A percentile compares a stretch with the other conserved stretches of the same genome.
These are phyloP conservation scores for Moesziomyces aphidis DNA, from an alignment of 1,284 basidiomycete genomes.

Conservation along the genomic window DNA sequence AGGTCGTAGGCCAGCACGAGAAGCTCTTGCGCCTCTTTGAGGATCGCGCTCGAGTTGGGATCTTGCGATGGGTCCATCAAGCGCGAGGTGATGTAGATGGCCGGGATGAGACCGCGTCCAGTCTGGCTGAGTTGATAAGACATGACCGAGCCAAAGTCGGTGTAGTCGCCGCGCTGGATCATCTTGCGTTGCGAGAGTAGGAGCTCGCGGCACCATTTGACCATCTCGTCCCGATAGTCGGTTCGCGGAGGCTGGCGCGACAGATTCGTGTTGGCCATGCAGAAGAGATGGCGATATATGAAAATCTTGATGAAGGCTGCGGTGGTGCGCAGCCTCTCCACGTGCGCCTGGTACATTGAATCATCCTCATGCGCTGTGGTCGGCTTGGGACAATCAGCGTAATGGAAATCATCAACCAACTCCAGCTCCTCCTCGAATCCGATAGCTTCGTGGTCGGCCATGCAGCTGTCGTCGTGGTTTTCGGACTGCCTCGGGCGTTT, in stretches of 20 bases:
- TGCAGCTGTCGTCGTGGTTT: slow-evolving; percentile 48
- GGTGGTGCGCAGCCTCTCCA: slow-evolving; percentile 42
- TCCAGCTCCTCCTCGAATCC: slow-evolving; percentile 48
- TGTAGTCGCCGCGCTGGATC: slow-evolving; percentile 46
- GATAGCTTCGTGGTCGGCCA: slow-evolving; percentile 49
- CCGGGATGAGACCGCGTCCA: slow-evolving; percentile 44
- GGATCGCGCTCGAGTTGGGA: slow-evolving; percentile 25
- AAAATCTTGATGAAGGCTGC: slow-evolving; percentile 52
- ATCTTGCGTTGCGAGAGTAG: slow-evolving; percentile 50
- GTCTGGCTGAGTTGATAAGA: slow-evolving; percentile 50
- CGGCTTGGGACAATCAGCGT: slow-evolving; percentile 39
- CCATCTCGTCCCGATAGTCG: slow-evolving; percentile 50
- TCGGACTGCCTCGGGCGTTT: slow-evolving; percentile 42
- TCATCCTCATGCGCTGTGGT: slow-evolving; percentile 45
- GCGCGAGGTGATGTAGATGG: slow-evolving; percentile 47
- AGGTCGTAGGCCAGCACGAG: slow-evolving; percentile 48
- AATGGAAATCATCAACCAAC: slow-evolving; percentile 37
- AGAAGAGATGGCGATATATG: slow-evolving; percentile 44
- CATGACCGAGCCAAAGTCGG: slow-evolving; percentile 51
- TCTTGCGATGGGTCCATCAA: slow-evolving; percentile 44
- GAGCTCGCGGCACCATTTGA: slow-evolving; percentile 49
- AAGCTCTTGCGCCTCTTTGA: slow-evolving; percentile 47
- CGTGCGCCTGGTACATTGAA: slow-evolving; percentile 41
- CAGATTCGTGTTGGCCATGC: slow-evolving; percentile 32
- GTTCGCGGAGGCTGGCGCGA: slow-evolving; percentile 40